Conservation (phyloP, 2,329 filamentous ascomycete genomes). For the Plectosphaerella cucumerina region DNA sequence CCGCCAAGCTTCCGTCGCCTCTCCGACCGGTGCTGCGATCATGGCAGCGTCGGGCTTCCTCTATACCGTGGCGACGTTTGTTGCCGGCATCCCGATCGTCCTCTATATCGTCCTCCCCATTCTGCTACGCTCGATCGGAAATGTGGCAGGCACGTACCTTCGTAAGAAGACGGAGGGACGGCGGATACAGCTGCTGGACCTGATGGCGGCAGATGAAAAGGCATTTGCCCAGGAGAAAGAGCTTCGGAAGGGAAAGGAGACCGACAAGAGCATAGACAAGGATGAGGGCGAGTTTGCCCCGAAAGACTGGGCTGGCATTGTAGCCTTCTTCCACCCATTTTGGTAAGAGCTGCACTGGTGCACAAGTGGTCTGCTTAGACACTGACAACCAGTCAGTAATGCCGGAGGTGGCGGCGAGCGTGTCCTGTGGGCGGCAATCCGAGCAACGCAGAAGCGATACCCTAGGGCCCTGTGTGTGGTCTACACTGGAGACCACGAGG, state of each 20-base stretch:
- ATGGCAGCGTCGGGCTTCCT: background rate
- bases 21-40: background rate
- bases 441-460: constrained; percentile 84
- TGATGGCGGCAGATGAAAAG: constrained; percentile 42
- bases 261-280: constrained; percentile 39
- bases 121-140: constrained; percentile 34
- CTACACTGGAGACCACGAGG: constrained; percentile 93
- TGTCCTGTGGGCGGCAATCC: constrained; percentile 93
- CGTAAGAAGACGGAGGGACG: constrained; percentile 60
- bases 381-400: constrained; percentile 55
- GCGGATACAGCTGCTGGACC: constrained; percentile 50
- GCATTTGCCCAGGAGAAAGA: constrained; percentile 18
- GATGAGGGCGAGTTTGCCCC: constrained; percentile 23
- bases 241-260: constrained; percentile 16
- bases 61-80: background rate
- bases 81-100: constrained; percentile 17
- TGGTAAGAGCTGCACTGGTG: constrained; percentile 54
- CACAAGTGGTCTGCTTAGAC: background rate
- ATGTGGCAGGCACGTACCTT: constrained; percentile 55
- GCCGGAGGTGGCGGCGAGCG: constrained; percentile 93
- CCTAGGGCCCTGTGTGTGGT: constrained; percentile 86
- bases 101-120: constrained; percentile 28
- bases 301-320: constrained; percentile 72
- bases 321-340: constrained; percentile 97
- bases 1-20: constrained; percentile 4